Percentiles rank a stretch among this genome's conserved stretches.
Conservation (phyloP, 768 basidiomycete species). For the Rhizopogon sp. region DNA sequence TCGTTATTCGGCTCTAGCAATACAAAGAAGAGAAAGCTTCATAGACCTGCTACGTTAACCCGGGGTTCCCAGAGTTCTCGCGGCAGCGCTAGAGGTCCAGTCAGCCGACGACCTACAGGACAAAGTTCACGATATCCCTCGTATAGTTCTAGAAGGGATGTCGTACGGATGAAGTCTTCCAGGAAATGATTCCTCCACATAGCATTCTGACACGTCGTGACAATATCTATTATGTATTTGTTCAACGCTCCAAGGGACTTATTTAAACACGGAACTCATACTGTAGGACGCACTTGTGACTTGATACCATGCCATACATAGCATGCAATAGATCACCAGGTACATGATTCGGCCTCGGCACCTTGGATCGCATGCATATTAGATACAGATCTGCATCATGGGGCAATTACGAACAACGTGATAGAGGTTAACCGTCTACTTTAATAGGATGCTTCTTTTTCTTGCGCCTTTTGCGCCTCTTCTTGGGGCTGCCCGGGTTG, state of each 20-base stretch:
- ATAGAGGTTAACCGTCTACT: neutral
- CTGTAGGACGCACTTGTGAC: neutral
- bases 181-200: neutral
- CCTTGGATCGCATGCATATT: neutral
- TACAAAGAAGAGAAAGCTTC: conserved; percentile 8
- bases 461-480: conserved; percentile 49
- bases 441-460: conserved; percentile 38
- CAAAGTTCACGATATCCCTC: conserved; percentile 16
- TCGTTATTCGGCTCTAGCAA: conserved; percentile 20
- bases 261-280: neutral
- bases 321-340: neutral
- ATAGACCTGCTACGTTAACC: conserved; percentile 3
- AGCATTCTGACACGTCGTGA: neutral
- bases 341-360: neutral
- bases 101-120: conserved; percentile 11
- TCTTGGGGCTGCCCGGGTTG: conserved; percentile 34
- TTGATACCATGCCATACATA: no score
- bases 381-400: neutral
- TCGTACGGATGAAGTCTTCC: neutral
- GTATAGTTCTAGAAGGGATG: conserved; percentile 7
- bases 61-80: conserved; percentile 8
- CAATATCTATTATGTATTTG: conserved; percentile 3
- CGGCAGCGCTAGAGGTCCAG: neutral
- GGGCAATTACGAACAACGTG: neutral
- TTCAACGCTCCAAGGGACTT: conserved; percentile 1